Percentiles rank a stretch among this genome's conserved stretches.
phyloP scores from a whole-genome alignment of 163 green algal genomes.

The Scenedesmus sp. region DNA sequence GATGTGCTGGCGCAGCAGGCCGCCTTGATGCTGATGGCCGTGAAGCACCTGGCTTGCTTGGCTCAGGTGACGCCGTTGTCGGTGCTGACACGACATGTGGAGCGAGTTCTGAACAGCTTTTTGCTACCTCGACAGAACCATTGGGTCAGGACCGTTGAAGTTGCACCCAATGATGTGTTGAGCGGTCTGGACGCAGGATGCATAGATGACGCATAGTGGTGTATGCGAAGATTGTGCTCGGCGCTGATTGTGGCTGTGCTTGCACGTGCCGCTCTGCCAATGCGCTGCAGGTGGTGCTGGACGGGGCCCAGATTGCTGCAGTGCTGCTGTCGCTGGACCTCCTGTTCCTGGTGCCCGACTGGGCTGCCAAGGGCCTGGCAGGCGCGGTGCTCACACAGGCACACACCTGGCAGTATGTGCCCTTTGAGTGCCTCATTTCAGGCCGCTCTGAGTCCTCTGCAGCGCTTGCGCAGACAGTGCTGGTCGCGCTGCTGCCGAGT shows the following conservation, averaged over 20 bases:
- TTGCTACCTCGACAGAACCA: no score
- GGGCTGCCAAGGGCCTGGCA: conserved; percentile 15
- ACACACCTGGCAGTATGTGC: conserved; percentile 41
- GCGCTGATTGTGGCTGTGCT: neutral
- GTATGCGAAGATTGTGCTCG: no score
- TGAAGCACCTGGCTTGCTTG: conserved; percentile 36
- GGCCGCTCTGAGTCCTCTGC: neutral
- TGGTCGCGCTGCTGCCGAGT: conserved; percentile 32
- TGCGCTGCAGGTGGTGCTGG: conserved; percentile 22
- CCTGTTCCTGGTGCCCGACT: conserved; percentile 11
- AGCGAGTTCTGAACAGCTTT: no score
- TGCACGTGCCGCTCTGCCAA: neutral
- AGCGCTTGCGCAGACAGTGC: conserved; percentile 3
- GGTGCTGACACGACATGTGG: no score
- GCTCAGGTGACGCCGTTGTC: neutral
- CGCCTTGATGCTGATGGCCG: conserved; percentile 42
- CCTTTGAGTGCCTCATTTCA: conserved; percentile 30
- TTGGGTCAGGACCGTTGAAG: no score
- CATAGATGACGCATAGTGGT: no score
- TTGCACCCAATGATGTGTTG: no score
- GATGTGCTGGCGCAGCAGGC: neutral
- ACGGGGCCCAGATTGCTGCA: conserved; percentile 23
- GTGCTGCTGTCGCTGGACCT: conserved; percentile 39
- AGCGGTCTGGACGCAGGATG: no score
- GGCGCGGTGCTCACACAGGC: conserved; percentile 28